Evolutionary conservation across 139 green algal species (phyloP).

Genomic region (Volvox reticuliferus): DNA sequence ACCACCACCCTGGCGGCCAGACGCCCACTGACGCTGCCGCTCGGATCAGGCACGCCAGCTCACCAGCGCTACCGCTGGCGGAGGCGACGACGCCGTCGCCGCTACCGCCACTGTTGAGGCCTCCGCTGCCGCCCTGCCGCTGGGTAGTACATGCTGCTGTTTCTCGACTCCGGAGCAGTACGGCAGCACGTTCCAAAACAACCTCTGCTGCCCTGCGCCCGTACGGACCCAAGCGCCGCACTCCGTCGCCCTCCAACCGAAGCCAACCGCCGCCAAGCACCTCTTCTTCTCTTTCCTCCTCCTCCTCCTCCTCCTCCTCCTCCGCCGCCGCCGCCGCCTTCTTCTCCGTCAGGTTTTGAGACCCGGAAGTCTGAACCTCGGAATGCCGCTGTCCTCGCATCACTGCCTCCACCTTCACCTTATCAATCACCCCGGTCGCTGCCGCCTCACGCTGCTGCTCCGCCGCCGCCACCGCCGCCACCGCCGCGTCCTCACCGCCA

Average conservation of each 20-base stretch:
- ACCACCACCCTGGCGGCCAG: not conserved
- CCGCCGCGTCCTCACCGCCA: no score
- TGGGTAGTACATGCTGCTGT: not conserved
- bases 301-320: not conserved
- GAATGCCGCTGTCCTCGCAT: not conserved
- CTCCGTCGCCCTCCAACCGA: not conserved
- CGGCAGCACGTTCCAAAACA: conserved; percentile 1
- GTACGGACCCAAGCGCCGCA: not conserved
- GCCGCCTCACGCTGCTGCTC: not conserved
- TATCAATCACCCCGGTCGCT: no score
- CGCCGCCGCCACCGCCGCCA: not conserved
- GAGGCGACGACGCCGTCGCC: not conserved
- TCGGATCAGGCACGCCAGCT: conserved; percentile 12
- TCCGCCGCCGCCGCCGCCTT: not conserved
- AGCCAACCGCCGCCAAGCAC: not conserved
- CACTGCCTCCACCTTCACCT: not conserved
- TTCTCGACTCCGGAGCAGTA: not conserved
- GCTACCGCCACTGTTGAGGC: not conserved
- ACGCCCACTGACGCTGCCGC: not conserved
- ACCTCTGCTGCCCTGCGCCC: not conserved
- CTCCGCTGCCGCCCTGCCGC: not conserved
- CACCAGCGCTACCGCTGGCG: not conserved
- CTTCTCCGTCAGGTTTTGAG: no score
- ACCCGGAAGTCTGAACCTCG: no score
- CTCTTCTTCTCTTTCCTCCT: not conserved